Conservation (phyloP, 768 basidiomycete species). For the Serendipita vermifera region DNA sequence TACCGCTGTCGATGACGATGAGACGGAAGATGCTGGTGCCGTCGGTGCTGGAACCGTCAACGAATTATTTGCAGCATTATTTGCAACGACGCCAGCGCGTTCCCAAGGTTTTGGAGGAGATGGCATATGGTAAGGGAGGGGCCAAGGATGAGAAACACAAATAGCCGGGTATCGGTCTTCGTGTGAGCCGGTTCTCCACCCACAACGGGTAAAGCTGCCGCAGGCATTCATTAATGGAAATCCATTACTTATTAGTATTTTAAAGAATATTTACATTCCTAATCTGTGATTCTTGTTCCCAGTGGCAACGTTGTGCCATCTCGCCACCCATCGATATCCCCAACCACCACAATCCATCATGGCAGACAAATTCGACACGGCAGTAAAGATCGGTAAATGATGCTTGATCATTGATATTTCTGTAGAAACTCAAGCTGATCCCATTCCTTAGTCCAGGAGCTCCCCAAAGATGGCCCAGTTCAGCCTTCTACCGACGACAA, state of each 20-base stretch:
- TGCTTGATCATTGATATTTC: neutral
- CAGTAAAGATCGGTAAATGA: slow-evolving; percentile 4
- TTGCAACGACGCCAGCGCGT: slow-evolving; percentile 34
- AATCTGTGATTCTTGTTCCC: too few species aligned
- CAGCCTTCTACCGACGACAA: neutral
- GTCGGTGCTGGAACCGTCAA: slow-evolving; percentile 15
- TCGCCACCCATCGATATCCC: too few species aligned
- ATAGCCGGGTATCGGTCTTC: neutral
- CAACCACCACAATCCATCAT: neutral
- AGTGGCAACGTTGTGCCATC: too few species aligned
- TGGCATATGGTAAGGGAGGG: slow-evolving; percentile 46
- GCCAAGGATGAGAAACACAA: neutral
- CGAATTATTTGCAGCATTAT: slow-evolving; percentile 14
- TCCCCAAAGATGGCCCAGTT: neutral
- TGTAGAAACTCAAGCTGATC: neutral
- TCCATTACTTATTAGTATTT: too few species aligned
- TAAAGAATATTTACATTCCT: too few species aligned
- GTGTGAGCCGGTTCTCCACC: too few species aligned
- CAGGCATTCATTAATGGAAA: neutral
- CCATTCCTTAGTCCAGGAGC: neutral
- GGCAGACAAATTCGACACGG: neutral
- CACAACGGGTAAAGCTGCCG: neutral
- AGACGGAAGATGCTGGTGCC: slow-evolving; percentile 15
- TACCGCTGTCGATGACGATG: slow-evolving; percentile 21
- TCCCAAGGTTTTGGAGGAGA: slow-evolving; percentile 92